Evolutionary conservation across 108 stramenopile genomes (phyloP).

Genomic region (Nitzschia sp.): DNA sequence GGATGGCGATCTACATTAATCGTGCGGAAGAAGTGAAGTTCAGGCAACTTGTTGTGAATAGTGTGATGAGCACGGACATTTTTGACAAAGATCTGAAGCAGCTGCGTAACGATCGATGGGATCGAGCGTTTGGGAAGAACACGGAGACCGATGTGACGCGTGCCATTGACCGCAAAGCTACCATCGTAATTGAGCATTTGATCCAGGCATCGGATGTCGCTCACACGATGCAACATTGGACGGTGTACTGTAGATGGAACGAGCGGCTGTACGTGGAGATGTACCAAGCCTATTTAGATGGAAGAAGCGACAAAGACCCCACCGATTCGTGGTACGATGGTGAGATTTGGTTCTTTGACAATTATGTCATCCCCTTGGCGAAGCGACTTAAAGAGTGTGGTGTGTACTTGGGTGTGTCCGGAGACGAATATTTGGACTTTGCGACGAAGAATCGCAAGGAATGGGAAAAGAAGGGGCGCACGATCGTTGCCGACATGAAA

Average conservation of each 20-base stretch:
- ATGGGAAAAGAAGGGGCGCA: conserved; percentile 5
- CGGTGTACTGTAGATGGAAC: conserved; percentile 1
- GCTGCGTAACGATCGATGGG: conserved; percentile 10
- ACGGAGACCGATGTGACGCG: background rate
- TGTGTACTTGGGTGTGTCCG: background rate
- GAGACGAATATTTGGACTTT: conserved; percentile 7
- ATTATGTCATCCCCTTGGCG: background rate
- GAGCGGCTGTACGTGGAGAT: conserved; percentile 7
- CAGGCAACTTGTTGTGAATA: conserved; percentile 6
- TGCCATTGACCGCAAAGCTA: conserved; percentile 2
- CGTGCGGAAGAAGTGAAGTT: conserved; percentile 2
- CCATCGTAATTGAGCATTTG: conserved; percentile 13
- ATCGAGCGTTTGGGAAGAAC: background rate
- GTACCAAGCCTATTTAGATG: conserved; percentile 1
- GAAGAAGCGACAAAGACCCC: conserved; percentile 6
- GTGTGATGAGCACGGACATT: conserved; percentile 20
- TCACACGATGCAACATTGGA: conserved; percentile 14
- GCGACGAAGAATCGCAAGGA: conserved; percentile 3
- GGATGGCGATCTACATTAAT: background rate
- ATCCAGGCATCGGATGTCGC: conserved; percentile 10
- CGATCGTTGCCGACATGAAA: conserved; percentile 1
- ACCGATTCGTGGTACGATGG: conserved; percentile 9
- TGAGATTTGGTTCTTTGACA: conserved; percentile 1
- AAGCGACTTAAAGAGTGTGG: conserved; percentile 8
- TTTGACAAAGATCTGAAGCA: conserved; percentile 1